Evolutionary conservation across 108 stramenopile genomes (phyloP).

Genomic region (Skeletonema grethae): DNA sequence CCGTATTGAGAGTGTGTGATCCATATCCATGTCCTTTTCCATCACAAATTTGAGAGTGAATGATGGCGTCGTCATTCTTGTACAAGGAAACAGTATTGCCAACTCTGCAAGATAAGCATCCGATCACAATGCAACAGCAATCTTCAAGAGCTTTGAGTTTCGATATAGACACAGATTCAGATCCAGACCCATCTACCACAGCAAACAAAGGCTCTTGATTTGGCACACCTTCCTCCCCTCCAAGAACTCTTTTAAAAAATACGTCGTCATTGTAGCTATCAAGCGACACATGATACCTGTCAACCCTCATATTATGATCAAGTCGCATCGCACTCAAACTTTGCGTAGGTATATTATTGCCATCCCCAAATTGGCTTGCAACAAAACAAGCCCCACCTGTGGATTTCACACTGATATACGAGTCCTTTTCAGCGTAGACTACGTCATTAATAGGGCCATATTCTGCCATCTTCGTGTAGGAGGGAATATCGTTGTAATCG

Average conservation of each 20-base stretch:
- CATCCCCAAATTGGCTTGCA: background rate
- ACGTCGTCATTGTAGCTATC: background rate
- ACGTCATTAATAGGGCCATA: slow-evolving; percentile 26
- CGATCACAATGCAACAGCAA: slow-evolving; percentile 17
- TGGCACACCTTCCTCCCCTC: background rate
- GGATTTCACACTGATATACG: slow-evolving; percentile 3
- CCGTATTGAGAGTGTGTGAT: no score
- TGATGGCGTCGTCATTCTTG: no score
- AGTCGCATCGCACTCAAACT: slow-evolving; percentile 19
- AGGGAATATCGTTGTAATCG: background rate
- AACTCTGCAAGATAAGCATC: background rate
- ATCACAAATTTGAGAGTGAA: no score
- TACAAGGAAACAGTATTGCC: no score
- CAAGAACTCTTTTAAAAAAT: slow-evolving; percentile 1
- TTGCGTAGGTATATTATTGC: slow-evolving; percentile 19
- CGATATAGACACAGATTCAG: background rate
- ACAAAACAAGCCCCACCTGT: slow-evolving; percentile 10
- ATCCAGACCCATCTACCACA: background rate
- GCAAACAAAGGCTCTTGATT: background rate
- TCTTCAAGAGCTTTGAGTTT: slow-evolving; percentile 5
- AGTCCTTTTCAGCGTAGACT: slow-evolving; percentile 18
- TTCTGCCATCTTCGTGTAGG: slow-evolving; percentile 19
- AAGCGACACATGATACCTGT: slow-evolving; percentile 12
- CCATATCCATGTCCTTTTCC: no score
- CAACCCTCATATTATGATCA: background rate